Conservation (phyloP, 768 basidiomycete genomes). For the Mycena alexandri region DNA sequence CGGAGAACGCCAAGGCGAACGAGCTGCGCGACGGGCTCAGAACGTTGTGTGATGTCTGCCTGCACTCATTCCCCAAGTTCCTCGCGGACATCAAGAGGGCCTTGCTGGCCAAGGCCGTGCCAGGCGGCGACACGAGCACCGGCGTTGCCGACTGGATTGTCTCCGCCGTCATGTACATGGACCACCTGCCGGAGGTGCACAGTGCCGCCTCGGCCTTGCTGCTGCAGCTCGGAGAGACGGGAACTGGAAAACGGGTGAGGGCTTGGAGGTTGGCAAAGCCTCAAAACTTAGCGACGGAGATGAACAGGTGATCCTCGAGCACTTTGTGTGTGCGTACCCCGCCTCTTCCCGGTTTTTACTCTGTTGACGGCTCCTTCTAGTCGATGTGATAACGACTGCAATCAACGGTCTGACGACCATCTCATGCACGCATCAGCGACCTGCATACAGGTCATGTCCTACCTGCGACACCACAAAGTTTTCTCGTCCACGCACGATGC, state of each 20-base stretch:
- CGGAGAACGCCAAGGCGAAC: constrained; percentile 62
- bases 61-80: constrained; percentile 89
- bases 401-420: constrained; percentile 71
- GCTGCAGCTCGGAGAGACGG: constrained; percentile 83
- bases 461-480: constrained; percentile 73
- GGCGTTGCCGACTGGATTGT: constrained; percentile 70
- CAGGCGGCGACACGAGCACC: constrained; percentile 69
- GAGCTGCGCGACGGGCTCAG: constrained; percentile 81
- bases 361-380: constrained; percentile 51
- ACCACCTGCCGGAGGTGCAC: constrained; percentile 77
- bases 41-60: constrained; percentile 73
- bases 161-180: constrained; percentile 79
- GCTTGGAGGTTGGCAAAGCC: constrained; percentile 70
- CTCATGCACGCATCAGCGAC: constrained; percentile 70
- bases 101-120: constrained; percentile 54
- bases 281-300: constrained; percentile 64
- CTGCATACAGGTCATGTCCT: constrained; percentile 77
- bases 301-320: constrained; percentile 74
- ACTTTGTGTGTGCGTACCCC: constrained; percentile 73
- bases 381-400: constrained; percentile 79
- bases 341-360: neutral
- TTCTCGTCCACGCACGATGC: constrained; percentile 61
- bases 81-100: constrained; percentile 82
- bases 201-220: constrained; percentile 76
- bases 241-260: constrained; percentile 94